A percentile compares a stretch with the other conserved stretches of the same genome.
These are phyloP conservation scores for Calonectria crousiana DNA, from an alignment of 2,329 filamentous ascomycete species.

Conservation along the genomic window DNA sequence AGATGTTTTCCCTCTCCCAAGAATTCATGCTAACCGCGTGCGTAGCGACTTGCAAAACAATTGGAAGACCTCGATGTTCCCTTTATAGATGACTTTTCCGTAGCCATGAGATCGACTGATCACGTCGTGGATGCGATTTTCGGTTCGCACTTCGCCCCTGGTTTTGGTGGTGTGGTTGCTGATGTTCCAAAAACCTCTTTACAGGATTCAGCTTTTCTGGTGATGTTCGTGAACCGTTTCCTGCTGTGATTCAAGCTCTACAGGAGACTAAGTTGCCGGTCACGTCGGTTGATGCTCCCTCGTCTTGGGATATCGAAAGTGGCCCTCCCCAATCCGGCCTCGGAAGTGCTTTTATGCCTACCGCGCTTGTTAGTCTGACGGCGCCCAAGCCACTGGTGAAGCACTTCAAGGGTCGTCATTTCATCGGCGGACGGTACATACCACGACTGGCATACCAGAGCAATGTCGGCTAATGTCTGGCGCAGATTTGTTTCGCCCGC, in stretches of 20 bases:
- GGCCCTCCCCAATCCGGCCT: constrained; percentile 84
- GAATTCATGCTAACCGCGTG: constrained; percentile 47
- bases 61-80: constrained; percentile 85
- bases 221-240: constrained; percentile 93
- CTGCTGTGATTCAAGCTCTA: constrained; percentile 81
- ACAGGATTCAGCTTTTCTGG: constrained; percentile 91
- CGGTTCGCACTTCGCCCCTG: constrained; percentile 62
- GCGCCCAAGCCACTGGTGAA: constrained; percentile 92
- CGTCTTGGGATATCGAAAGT: constrained; percentile 91
- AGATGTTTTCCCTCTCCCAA: constrained; percentile 11
- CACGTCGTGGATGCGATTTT: constrained; percentile 95
- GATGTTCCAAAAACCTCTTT: constrained; percentile 17
- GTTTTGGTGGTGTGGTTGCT: constrained; percentile 16
- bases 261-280: constrained; percentile 81
- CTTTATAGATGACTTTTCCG: constrained; percentile 83
- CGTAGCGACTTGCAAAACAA: constrained; percentile 84
- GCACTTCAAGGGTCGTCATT: constrained; percentile 89
- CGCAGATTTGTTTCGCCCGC: constrained; percentile 80
- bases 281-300: constrained; percentile 91
- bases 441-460: constrained; percentile 18
- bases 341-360: constrained; percentile 84
- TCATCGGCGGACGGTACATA: constrained; percentile 83
- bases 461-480: constrained; percentile 29
- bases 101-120: constrained; percentile 76
- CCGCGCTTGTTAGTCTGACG: constrained; percentile 86